Evolutionary conservation across 345 rosid genomes (phyloP).

Genomic region (Eucalyptus erythrocorys): DNA sequence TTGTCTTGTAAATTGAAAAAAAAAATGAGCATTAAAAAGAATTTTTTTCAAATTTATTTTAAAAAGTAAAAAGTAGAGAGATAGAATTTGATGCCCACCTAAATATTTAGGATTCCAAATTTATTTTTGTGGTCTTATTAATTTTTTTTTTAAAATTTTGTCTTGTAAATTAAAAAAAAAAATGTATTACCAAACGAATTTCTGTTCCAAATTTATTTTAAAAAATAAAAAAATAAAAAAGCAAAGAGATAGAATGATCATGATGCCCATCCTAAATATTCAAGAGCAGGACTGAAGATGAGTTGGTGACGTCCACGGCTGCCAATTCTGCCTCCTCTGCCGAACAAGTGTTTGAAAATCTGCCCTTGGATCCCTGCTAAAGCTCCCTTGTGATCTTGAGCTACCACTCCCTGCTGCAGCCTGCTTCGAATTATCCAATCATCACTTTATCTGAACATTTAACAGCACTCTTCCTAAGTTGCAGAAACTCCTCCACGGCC

Average conservation of each 20-base stretch:
- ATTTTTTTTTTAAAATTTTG: no score
- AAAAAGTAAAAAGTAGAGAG: no score
- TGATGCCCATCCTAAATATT: rapidly evolving
- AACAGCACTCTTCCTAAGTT: not conserved
- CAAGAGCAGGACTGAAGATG: rapidly evolving
- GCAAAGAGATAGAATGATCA: no score
- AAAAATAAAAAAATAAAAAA: rapidly evolving
- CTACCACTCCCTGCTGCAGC: not conserved
- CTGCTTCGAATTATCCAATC: not conserved
- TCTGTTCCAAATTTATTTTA: rapidly evolving
- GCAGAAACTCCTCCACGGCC: not conserved
- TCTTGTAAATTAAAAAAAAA: rapidly evolving
- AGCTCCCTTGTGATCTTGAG: not conserved
- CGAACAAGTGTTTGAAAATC: not conserved
- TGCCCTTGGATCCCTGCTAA: not conserved
- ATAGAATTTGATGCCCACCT: no score
- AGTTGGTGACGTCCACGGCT: not conserved
- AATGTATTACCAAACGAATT: rapidly evolving
- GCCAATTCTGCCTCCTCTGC: not conserved
- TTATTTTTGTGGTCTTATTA: rapidly evolving
- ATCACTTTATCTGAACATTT: not conserved
- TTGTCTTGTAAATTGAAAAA: no score
- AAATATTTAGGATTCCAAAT: no score
- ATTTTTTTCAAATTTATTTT: no score
- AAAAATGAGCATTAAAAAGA: no score